Percentiles rank a stretch among this genome's conserved stretches.
These are phyloP conservation scores for Euphorbia tirucalli DNA, from an alignment of 345 rosid genomes.

Conservation along the genomic window DNA sequence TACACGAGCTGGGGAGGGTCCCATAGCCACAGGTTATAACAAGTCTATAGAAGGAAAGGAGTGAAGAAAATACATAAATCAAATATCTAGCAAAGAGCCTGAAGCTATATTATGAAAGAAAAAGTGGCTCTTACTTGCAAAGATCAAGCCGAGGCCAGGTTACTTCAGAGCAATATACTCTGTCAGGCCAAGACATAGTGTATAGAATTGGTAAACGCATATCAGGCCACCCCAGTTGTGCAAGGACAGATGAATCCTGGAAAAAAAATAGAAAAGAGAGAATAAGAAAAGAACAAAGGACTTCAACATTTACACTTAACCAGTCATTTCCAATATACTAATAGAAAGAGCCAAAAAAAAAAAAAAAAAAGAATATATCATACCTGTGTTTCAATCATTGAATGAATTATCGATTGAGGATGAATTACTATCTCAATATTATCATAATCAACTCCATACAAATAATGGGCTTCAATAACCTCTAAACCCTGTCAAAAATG, in stretches of 20 bases:
- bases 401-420: constrained; percentile 89
- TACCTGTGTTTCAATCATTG: constrained; percentile 97
- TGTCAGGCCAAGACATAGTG: constrained; percentile 98
- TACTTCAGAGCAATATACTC: constrained; percentile 87
- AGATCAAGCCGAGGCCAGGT: constrained; percentile 98
- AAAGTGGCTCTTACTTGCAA: constrained; percentile 60
- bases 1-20: background rate
- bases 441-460: constrained; percentile 89
- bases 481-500: constrained; percentile 67
- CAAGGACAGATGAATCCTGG: constrained; percentile 93
- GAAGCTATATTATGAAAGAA: constrained; percentile 13
- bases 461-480: constrained; percentile 96
- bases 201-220: constrained; percentile 94
- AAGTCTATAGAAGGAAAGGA: background rate
- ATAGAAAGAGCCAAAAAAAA: background rate
- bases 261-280: constrained; percentile 12
- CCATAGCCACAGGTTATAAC: background rate
- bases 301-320: background rate
- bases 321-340: background rate
- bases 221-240: constrained; percentile 97
- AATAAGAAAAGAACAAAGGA: constrained; percentile 1
- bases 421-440: constrained; percentile 87
- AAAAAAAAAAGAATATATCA: background rate
- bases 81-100: background rate
- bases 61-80: background rate